Base-by-base conservation (phyloP, 2,329 filamentous ascomycete genomes). In the Zelopaecilomyces penicillatus region DNA sequence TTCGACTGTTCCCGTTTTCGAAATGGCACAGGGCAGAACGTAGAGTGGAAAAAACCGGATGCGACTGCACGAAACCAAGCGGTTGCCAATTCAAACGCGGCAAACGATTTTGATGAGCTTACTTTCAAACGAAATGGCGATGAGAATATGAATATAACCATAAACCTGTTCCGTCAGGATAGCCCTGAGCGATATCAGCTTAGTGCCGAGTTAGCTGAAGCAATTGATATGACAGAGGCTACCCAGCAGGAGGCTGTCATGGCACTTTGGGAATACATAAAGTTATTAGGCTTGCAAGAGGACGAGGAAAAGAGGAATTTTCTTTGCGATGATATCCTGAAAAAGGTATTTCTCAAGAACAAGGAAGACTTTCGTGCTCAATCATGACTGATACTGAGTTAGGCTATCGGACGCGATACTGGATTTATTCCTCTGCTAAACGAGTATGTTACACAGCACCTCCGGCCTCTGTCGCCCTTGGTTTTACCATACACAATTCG, bases 261-360 rank as follows among this genome's bases (percentile, higher is more conserved):
- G 74, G 90, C 86, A 10, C 77, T 98, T 30, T 98, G 90, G 88
- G 90, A 96, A 61, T 98, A 98, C 58, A 86, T 95, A 53, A 83
- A 87, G 54, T 75, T 86, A 19, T 85, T 87, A 72, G 82, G 83
- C 12, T 71, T 98, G 39, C 88, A 95, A 62, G 91, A 96, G 61
- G 90, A 95, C 52, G 91, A 97, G 48, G 93, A 98, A 62, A 93
- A 93, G 70, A 80, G 93, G 50, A 85, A 86, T 49, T 91, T 98
- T 55, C 83, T 87, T 34, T 97, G 93, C 59, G 91, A 98, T 59
- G 84, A 90, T 37, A 75, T 83, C 39, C 65, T 98, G 42, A 84
- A 78, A 67, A 80, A 79, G 65, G 88, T 95, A 68, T 59, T 78
- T 49, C 8, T 10, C 27, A n/a, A n/a, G 32, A 7, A 34, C 8